Percentiles rank a stretch among this genome's conserved stretches.
Conservation (phyloP, 768 basidiomycete species). For the Rhodotorula diobovata region DNA sequence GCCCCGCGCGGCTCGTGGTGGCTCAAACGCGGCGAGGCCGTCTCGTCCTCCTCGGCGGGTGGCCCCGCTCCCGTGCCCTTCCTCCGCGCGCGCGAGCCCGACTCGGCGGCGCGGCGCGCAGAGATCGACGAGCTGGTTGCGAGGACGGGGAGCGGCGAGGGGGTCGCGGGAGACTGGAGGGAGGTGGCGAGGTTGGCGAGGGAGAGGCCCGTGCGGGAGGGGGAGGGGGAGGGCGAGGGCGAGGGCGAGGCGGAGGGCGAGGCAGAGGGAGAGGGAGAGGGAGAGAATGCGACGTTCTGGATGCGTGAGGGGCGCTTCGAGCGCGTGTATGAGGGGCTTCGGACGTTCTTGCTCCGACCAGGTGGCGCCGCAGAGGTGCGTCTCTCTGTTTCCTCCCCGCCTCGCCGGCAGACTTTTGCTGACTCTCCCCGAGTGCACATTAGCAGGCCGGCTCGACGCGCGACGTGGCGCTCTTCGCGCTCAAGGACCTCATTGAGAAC, state of each 20-base stretch:
- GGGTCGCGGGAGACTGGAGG: neutral
- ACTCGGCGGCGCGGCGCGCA: neutral
- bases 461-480: slow-evolving; percentile 33
- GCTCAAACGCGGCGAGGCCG: neutral
- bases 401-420: neutral
- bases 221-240: slow-evolving; percentile 19
- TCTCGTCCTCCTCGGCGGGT: neutral
- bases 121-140: slow-evolving; percentile 14
- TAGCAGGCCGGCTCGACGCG: neutral
- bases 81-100: neutral
- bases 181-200: slow-evolving; percentile 19
- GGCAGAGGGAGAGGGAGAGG: neutral
- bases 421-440: too few relatives aligned
- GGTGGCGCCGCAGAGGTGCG: neutral
- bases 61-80: neutral
- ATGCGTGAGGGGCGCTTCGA: slow-evolving; percentile 8
- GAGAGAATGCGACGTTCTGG: slow-evolving; percentile 7
- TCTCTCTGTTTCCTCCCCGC: neutral
- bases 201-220: slow-evolving; percentile 38
- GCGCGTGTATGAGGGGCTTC: slow-evolving; percentile 17
- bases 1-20: slow-evolving; percentile 23
- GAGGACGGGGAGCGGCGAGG: neutral
- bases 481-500: slow-evolving; percentile 38
- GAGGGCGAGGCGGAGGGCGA: neutral
- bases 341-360: neutral